Conservation (phyloP, 768 basidiomycete species). For the Coprinopsis sp. region DNA sequence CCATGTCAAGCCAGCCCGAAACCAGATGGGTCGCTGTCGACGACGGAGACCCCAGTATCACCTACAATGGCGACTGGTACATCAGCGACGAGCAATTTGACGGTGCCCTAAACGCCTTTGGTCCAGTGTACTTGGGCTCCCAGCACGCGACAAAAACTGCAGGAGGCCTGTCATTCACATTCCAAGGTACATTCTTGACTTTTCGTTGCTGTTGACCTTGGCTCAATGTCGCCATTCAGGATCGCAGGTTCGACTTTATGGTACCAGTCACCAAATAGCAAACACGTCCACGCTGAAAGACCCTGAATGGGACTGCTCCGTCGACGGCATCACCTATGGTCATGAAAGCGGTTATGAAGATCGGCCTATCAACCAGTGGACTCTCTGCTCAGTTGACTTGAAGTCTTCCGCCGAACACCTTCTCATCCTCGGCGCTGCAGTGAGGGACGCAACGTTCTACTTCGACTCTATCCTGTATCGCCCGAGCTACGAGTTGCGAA, state of each 20-base stretch:
- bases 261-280: background rate
- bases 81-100: background rate
- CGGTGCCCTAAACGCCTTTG: background rate
- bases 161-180: background rate
- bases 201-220: background rate
- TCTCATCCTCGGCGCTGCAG: conserved; percentile 1
- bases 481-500: conserved; percentile 2
- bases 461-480: conserved; percentile 19
- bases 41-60: background rate
- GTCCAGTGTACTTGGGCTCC: background rate
- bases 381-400: background rate
- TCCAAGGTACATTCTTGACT: background rate
- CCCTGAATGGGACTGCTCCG: background rate
- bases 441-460: conserved; percentile 12
- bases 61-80: background rate
- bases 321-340: background rate
- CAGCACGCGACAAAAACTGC: background rate
- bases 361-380: background rate
- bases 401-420: background rate
- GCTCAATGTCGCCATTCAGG: background rate
- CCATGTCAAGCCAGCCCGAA: no score
- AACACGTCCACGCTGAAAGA: background rate
- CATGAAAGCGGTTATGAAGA: background rate
- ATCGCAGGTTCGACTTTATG: background rate
- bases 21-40: conserved; percentile 2